phyloP scores from a whole-genome alignment of 1,284 basidiomycete genomes.

The Retiboletus flavoniger region DNA sequence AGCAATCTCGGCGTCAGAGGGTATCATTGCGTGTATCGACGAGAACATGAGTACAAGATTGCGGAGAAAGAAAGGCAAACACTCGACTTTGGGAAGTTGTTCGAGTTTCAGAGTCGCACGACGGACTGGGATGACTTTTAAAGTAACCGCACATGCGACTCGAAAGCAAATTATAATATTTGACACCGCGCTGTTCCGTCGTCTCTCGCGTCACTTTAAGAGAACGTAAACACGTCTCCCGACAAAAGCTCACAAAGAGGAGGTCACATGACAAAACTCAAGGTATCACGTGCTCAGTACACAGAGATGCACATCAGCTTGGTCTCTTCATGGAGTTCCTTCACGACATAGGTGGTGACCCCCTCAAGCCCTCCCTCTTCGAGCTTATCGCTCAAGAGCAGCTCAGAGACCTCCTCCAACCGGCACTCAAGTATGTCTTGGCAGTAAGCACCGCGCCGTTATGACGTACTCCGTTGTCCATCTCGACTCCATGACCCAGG shows the following conservation, averaged over 20 bases:
- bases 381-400: conserved; percentile 97
- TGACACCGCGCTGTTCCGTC: too few species aligned
- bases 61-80: conserved; percentile 13
- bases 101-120: neutral
- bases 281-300: conserved; percentile 21
- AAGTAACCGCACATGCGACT: neutral
- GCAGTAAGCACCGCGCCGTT: conserved; percentile 54
- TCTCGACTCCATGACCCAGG: conserved; percentile 47
- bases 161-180: neutral
- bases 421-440: conserved; percentile 93
- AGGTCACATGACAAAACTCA: conserved; percentile 33
- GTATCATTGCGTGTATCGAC: conserved; percentile 58
- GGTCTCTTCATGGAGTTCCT: conserved; percentile 71
- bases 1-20: conserved; percentile 70
- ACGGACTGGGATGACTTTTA: neutral
- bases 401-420: conserved; percentile 87
- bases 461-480: neutral
- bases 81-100: neutral
- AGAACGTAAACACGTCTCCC: neutral
- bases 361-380: conserved; percentile 87
- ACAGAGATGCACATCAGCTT: neutral
- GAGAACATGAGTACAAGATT: conserved; percentile 41
- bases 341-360: conserved; percentile 68
- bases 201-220: neutral
- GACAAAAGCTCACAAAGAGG: too few species aligned